Conservation (phyloP, 2,329 filamentous ascomycete species). For the Ophiostoma pallidulum region DNA sequence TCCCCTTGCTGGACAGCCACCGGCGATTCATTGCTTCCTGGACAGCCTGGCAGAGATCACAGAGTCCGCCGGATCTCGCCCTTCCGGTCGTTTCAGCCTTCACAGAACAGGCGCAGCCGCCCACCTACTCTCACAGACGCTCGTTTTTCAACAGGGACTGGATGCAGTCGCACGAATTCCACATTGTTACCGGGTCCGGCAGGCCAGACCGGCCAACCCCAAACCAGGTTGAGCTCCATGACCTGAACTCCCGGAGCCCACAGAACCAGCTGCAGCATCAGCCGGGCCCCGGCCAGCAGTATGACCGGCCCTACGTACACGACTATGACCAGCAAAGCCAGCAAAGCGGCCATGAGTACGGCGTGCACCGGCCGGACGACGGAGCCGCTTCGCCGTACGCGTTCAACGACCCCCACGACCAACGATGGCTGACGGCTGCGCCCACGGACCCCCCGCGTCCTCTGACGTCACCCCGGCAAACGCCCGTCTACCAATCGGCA, state of each 20-base stretch:
- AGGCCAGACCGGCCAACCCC: slow-evolving; percentile 2
- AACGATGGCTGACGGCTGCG: not conserved
- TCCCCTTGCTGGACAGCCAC: not conserved
- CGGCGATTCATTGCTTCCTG: no score
- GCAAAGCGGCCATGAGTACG: slow-evolving; percentile 1
- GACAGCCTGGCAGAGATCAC: not conserved
- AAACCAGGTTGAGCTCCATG: slow-evolving; percentile 13
- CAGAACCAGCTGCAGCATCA: slow-evolving; percentile 2
- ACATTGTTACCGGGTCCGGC: slow-evolving; percentile 5
- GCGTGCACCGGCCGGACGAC: slow-evolving; percentile 3
- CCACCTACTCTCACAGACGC: not conserved
- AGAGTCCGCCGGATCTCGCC: not conserved
- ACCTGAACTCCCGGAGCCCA: slow-evolving; percentile 7
- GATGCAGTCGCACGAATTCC: slow-evolving; percentile 14
- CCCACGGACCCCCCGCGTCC: slow-evolving; percentile 9
- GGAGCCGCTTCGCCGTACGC: not conserved
- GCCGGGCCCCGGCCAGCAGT: not conserved
- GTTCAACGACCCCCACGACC: slow-evolving; percentile 6
- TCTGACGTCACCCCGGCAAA: slow-evolving; percentile 7
- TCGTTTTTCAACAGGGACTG: not conserved
- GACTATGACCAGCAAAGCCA: slow-evolving; percentile 6
- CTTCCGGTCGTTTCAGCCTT: no score
- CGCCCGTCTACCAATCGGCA: slow-evolving; percentile 14
- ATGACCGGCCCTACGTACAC: not conserved
- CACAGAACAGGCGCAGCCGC: not conserved